Evolutionary conservation across 2,329 filamentous ascomycete genomes (phyloP).

Genomic region (Cadophora sp.): DNA sequence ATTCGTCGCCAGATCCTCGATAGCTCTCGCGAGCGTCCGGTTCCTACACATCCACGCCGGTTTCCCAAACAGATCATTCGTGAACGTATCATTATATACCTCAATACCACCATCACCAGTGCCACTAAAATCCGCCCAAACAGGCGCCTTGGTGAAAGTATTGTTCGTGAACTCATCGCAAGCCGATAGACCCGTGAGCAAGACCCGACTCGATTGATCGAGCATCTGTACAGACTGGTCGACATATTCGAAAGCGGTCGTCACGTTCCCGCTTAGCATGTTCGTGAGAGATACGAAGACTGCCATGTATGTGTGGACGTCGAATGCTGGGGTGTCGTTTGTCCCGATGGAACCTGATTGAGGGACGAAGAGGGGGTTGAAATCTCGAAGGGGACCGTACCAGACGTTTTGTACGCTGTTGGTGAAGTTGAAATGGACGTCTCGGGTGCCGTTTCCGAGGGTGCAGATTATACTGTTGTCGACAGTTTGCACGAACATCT

Average conservation of each 20-base stretch:
- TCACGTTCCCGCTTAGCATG: constrained; percentile 13
- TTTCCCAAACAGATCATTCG: constrained; percentile 1
- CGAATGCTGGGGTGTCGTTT: not conserved
- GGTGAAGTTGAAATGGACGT: constrained; percentile 18
- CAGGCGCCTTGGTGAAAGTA: not conserved
- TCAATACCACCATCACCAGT: too few species aligned
- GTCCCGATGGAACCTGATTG: not conserved
- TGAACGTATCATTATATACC: not conserved
- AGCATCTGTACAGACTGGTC: not conserved
- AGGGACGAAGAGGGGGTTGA: constrained; percentile 13
- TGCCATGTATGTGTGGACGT: not conserved
- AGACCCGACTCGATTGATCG: constrained; percentile 5
- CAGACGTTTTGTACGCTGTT: constrained; percentile 11
- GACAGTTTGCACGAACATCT: constrained; percentile 14
- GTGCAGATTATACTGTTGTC: constrained; percentile 17
- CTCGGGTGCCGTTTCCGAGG: constrained; percentile 17
- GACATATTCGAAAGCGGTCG: not conserved
- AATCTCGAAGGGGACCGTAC: constrained; percentile 8
- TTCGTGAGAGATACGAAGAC: constrained; percentile 14
- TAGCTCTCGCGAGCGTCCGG: constrained; percentile 6
- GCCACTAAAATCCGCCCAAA: not conserved
- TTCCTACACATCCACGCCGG: constrained; percentile 20
- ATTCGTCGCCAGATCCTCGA: constrained; percentile 24
- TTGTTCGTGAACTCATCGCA: constrained; percentile 13
- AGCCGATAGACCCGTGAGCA: not conserved